These are phyloP conservation scores for Endocladia muricata DNA, from an alignment of 31 red algal species.

Conservation along the genomic window DNA sequence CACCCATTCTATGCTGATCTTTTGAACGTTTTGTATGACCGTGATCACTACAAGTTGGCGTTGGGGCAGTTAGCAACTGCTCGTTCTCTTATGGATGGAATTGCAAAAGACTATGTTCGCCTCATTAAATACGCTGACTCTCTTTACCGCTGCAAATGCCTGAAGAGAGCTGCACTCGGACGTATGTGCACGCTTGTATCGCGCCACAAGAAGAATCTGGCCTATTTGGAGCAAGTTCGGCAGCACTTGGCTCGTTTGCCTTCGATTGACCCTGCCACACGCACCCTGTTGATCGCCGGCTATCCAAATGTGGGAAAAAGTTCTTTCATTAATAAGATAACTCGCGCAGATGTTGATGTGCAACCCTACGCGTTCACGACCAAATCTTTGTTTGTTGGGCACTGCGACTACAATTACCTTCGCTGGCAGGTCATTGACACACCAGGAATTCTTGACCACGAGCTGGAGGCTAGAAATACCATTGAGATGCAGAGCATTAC, in stretches of 20 bases:
- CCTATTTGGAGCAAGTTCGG: slow-evolving; percentile 94
- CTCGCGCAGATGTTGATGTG: slow-evolving; percentile 93
- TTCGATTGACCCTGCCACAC: slow-evolving; percentile 86
- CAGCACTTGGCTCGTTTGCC: slow-evolving; percentile 95
- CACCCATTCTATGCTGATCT: slow-evolving; percentile 99
- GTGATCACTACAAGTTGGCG: slow-evolving; percentile 96
- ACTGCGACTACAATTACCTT: slow-evolving; percentile 95
- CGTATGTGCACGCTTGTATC: slow-evolving; percentile 94
- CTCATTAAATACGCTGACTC: slow-evolving; percentile 98
- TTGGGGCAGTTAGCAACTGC: slow-evolving; percentile 87
- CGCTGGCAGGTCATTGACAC: slow-evolving; percentile 99
- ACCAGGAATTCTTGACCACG: slow-evolving; percentile 94
- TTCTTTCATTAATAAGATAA: slow-evolving; percentile 97
- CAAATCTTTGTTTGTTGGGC: slow-evolving; percentile 95
- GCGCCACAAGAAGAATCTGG: slow-evolving; percentile 75
- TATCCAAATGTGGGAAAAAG: slow-evolving; percentile 98
- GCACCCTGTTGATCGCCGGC: slow-evolving; percentile 92
- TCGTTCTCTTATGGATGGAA: slow-evolving; percentile 79
- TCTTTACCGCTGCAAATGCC: slow-evolving; percentile 89
- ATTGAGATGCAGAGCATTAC: slow-evolving; percentile 99
- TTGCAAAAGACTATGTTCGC: slow-evolving; percentile 88
- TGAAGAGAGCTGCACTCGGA: slow-evolving; percentile 95
- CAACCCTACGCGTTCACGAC: slow-evolving; percentile 99
- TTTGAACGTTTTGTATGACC: slow-evolving; percentile 97
- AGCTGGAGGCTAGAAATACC: slow-evolving; percentile 95